These are phyloP conservation scores for Aspergillus sclerotioniger DNA, from an alignment of 495 filamentous ascomycete genomes.

Conservation along the genomic window DNA sequence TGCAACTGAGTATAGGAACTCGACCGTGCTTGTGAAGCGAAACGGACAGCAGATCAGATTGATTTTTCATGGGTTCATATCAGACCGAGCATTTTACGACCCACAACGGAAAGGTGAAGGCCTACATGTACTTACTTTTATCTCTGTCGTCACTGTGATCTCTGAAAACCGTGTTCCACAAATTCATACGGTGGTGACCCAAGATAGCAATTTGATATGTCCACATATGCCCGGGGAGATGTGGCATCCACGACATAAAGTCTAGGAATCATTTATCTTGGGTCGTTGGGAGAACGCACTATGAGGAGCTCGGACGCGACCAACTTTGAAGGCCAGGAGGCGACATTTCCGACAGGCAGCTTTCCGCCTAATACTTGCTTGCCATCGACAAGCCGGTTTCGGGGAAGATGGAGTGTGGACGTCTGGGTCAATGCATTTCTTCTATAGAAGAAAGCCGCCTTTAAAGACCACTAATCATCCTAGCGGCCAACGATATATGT, in stretches of 20 bases:
- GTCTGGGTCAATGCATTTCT: background rate
- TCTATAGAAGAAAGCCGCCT: background rate
- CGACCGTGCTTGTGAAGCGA: background rate
- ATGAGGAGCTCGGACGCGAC: background rate
- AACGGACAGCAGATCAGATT: background rate
- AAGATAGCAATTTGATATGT: background rate
- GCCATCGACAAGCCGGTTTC: background rate
- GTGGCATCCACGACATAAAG: background rate
- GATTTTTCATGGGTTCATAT: background rate
- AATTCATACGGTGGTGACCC: background rate
- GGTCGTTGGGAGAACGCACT: background rate
- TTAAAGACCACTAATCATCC: background rate
- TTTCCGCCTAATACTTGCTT: background rate
- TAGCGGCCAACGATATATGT: background rate
- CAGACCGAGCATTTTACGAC: background rate
- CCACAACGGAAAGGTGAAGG: background rate
- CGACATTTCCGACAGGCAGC: background rate
- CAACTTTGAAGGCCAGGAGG: background rate
- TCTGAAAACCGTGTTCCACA: background rate
- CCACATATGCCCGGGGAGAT: background rate
- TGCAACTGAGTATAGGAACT: background rate
- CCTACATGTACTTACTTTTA: background rate
- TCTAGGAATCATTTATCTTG: background rate
- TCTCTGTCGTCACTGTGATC: background rate
- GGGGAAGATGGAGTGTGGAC: too few species aligned